Base-by-base conservation (phyloP, 2,329 filamentous ascomycete species). In the Aspergillus nomiae region DNA sequence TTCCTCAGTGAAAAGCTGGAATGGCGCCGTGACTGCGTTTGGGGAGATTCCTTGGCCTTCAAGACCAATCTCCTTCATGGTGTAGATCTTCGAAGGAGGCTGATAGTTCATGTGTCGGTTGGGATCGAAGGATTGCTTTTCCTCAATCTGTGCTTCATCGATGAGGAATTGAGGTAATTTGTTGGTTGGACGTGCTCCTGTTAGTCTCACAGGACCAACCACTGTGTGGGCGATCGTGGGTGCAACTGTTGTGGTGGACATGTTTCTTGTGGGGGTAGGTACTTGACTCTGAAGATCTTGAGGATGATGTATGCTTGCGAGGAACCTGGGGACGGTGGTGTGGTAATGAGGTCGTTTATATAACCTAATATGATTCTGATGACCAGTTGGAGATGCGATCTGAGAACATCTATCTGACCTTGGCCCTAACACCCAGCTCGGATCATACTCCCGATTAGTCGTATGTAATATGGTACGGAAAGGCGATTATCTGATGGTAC, bases 1-100 rank as follows among this genome's bases (percentile, higher is more conserved):
- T 57, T 88, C 86, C 26, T 81, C 70, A 7, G 84, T 85, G 73
- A 90, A 90, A 21, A 90, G 81, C 1, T 80, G 80, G 73, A 90
- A 90, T 0, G 87, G 87, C 59, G 88, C 83, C 0, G 87, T 87
- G 54, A 87, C 86, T 3, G 87, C 88, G 55, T 85, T 79, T 1
- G 83, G 83, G 1, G 88, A 90, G 28, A 90, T 82, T 1, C 87
- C 87, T 24, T 78, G 80, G 56, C 82, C 80, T 24, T 84, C 80
- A 3, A 80, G 72, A 9, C 68, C 67, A 4, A 69, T 43, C n/a
- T 89, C 87, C 68, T 84, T 80, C 87, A 89, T 89, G n/a, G 80
- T 85, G 67, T 84, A 77, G 58, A 86, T 78, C 62, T 83, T 80
- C 12, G 79, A 76, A 3, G 83, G 81, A 2, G 80, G 71, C 59